Base-by-base conservation (phyloP, 495 filamentous ascomycete species). In the Acidomyces sp. region DNA sequence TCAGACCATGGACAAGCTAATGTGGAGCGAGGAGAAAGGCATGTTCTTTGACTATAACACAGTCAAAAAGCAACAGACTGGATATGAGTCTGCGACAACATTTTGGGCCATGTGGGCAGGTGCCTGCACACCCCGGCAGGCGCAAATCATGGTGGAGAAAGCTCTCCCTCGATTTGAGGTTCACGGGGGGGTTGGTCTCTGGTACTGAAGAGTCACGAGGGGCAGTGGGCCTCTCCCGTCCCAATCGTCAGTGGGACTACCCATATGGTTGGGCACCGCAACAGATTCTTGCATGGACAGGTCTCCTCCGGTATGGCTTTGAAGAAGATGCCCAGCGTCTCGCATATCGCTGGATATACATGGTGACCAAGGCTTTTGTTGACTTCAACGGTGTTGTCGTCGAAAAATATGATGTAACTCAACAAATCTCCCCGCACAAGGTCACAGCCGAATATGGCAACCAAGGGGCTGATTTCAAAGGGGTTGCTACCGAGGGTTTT, bases 41-140 rank as follows among this genome's bases (percentile, higher is more conserved):
- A 92, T 96, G 78, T 97, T 80, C 64, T 94, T 94, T 54, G 90
- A 97, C 61, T 95, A 94, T 59, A 71, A 97, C 57, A 93, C 84
- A 0, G 72, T 70, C 38, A 87, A 78, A 55, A 70, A 82, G 53
- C 52, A 81, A 55, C 82, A 80, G 50, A 80, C 68, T 36, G 71
- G 64, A 7, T 94, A 93, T 55, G 90, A 96, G 59, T 78, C 71
- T 39, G 82, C 74, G 17, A 97, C 90, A 3, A 92, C 83, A 12
- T 87, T 96, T 67, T 97, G 90, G 88, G 74, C 90, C 2, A 79
- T 97, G 62, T 97, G 90, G 92, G 82, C 85, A 13, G 90, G 87
- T 23, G 69, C 87, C 17, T 75, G 81, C 4, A 78, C 71, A 18
- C 85, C 86, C 1, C 69, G 67, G 33, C 86, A 93, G 59, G 90